Evolutionary conservation across 805 yeast genomes (phyloP).

Genomic region (Cyberlindnera misumaiensis): DNA sequence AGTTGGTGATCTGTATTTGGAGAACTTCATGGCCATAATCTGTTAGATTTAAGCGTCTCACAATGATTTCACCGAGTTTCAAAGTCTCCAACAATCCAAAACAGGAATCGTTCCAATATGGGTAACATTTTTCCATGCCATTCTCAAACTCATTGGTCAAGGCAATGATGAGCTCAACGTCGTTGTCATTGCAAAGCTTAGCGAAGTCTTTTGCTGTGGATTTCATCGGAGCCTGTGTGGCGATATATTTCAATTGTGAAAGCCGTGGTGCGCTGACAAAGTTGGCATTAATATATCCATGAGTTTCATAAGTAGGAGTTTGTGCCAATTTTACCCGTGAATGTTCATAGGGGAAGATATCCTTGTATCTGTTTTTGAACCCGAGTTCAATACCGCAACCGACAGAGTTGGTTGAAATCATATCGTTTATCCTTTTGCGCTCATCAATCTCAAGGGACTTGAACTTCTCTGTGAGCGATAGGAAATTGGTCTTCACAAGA

Average conservation of each 20-base stretch:
- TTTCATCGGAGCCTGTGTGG: constrained; percentile 82
- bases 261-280: constrained; percentile 36
- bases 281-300: constrained; percentile 47
- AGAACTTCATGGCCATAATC: constrained; percentile 38
- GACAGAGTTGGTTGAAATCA: constrained; percentile 21
- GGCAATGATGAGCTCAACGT: constrained; percentile 62
- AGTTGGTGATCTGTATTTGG: constrained; percentile 70
- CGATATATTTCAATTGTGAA: constrained; percentile 49
- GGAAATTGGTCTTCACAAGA: constrained; percentile 18
- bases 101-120: constrained; percentile 72
- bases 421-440: constrained; percentile 50
- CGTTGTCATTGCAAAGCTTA: constrained; percentile 62
- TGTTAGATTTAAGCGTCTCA: constrained; percentile 35
- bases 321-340: constrained; percentile 32
- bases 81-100: constrained; percentile 9
- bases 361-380: constrained; percentile 70
- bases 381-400: constrained; percentile 57
- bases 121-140: constrained; percentile 72
- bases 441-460: constrained; percentile 64
- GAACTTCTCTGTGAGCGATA: constrained; percentile 43
- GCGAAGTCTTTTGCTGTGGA: constrained; percentile 80
- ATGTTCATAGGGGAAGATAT: constrained; percentile 66
- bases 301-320: constrained; percentile 25
- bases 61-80: constrained; percentile 20
- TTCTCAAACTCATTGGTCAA: constrained; percentile 73